Conservation (phyloP, 2,329 filamentous ascomycete species). For the Xylariomycetidae sp. region DNA sequence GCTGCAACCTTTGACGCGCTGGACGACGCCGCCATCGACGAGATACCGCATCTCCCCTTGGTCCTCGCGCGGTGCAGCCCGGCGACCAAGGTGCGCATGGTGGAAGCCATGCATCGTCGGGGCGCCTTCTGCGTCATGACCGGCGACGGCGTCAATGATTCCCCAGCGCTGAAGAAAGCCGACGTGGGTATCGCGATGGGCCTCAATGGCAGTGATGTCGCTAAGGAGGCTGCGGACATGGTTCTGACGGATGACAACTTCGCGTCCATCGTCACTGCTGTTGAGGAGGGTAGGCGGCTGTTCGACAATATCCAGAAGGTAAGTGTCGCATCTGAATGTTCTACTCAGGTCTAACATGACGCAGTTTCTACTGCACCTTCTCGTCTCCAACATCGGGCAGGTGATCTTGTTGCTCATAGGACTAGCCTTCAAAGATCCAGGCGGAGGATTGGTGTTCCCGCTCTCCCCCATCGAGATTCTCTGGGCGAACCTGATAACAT, state of each 20-base stretch:
- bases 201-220: slow-evolving; percentile 63
- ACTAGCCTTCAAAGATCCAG: slow-evolving; percentile 59
- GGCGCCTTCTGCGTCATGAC: slow-evolving; percentile 68
- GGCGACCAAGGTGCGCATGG: slow-evolving; percentile 68
- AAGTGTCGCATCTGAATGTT: slow-evolving; percentile 18
- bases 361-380: slow-evolving; percentile 57
- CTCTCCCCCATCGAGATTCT: slow-evolving; percentile 68
- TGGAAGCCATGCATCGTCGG: slow-evolving; percentile 65
- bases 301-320: slow-evolving; percentile 74
- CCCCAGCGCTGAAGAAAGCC: slow-evolving; percentile 64
- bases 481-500: slow-evolving; percentile 72
- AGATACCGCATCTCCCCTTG: slow-evolving; percentile 53
- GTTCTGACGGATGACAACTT: slow-evolving; percentile 87
- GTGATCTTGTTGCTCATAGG: slow-evolving; percentile 63
- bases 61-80: slow-evolving; percentile 67
- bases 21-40: slow-evolving; percentile 56
- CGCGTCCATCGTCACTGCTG: slow-evolving; percentile 68
- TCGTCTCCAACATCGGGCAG: slow-evolving; percentile 65
- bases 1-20: slow-evolving; percentile 58
- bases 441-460: slow-evolving; percentile 59
- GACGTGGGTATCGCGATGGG: slow-evolving; percentile 76
- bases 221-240: slow-evolving; percentile 80
- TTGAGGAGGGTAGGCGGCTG: slow-evolving; percentile 62
- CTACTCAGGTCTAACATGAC: background rate
- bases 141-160: slow-evolving; percentile 70